These are phyloP conservation scores for Agastache rugosa DNA, from an alignment of 257 asterid genomes.

Conservation along the genomic window DNA sequence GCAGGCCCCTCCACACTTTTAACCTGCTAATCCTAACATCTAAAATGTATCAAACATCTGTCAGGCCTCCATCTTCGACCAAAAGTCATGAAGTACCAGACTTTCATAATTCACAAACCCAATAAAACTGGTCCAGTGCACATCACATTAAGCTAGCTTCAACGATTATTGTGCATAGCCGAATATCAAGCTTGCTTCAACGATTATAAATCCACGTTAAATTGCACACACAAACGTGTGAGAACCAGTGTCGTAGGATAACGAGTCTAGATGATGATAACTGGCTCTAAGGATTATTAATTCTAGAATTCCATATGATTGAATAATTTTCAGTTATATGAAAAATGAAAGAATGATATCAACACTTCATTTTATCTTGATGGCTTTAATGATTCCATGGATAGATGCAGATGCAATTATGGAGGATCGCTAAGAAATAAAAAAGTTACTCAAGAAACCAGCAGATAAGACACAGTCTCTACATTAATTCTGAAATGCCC, in stretches of 20 bases:
- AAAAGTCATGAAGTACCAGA: not conserved
- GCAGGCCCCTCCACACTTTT: not conserved
- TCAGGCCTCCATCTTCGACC: conserved; percentile 13
- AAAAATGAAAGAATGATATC: conserved; percentile 13
- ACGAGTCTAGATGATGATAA: not conserved
- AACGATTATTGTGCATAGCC: no score
- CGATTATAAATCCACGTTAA: no score
- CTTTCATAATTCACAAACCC: not conserved
- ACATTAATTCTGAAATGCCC: not conserved
- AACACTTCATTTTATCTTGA: not conserved
- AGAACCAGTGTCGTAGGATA: not conserved
- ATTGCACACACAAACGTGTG: not conserved
- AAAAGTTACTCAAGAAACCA: conserved; percentile 1
- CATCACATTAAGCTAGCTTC: no score
- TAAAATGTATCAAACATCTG: not conserved
- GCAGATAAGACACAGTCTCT: not conserved
- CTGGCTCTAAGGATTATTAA: not conserved
- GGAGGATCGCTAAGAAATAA: not conserved
- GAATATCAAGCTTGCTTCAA: no score
- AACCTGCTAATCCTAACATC: not conserved
- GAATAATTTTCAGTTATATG: not conserved
- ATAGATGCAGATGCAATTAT: not conserved
- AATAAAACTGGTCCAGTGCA: no score
- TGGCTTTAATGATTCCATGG: not conserved
- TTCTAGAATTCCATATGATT: no score